Conservation (phyloP, 176 grass and related monocot species). For the Rhynchospora pubera region DNA sequence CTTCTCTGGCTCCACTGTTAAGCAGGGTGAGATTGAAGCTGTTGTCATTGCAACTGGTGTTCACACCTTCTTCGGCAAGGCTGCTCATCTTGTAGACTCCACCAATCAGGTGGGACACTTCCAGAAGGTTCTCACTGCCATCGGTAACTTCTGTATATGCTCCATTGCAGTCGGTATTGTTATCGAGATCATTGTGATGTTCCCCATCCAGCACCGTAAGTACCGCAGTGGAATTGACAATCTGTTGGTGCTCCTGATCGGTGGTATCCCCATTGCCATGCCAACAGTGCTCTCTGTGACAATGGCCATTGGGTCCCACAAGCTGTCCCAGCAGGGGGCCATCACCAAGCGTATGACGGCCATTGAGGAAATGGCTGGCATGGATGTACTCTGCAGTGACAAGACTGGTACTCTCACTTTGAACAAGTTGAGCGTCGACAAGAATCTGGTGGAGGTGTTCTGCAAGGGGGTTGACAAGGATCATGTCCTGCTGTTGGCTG, state of each 20-base stretch:
- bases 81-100: conserved; percentile 96
- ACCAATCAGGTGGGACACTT: conserved; percentile 97
- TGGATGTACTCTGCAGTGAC: conserved; percentile 95
- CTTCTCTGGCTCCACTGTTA: conserved; percentile 88
- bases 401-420: conserved; percentile 93
- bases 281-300: conserved; percentile 88
- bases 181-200: conserved; percentile 99
- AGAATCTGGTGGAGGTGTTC: conserved; percentile 84
- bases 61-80: conserved; percentile 99
- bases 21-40: conserved; percentile 98
- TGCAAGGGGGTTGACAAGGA: conserved; percentile 75
- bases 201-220: conserved; percentile 68
- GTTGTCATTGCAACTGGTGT: conserved; percentile 98
- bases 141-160: conserved; percentile 98
- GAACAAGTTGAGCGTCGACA: conserved; percentile 91
- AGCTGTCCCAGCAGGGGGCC: conserved; percentile 86
- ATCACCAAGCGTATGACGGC: conserved; percentile 99
- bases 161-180: conserved; percentile 79
- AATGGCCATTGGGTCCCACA: conserved; percentile 97
- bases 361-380: conserved; percentile 95
- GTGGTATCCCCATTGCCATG: conserved; percentile 97
- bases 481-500: conserved; percentile 72
- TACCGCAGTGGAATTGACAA: conserved; percentile 86
- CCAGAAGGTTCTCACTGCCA: conserved; percentile 89
- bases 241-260: conserved; percentile 89